A percentile compares a stretch with the other conserved stretches of the same genome.
phyloP scores from a whole-genome alignment of 306 rosid genomes.

The Begonia peltatifolia region DNA sequence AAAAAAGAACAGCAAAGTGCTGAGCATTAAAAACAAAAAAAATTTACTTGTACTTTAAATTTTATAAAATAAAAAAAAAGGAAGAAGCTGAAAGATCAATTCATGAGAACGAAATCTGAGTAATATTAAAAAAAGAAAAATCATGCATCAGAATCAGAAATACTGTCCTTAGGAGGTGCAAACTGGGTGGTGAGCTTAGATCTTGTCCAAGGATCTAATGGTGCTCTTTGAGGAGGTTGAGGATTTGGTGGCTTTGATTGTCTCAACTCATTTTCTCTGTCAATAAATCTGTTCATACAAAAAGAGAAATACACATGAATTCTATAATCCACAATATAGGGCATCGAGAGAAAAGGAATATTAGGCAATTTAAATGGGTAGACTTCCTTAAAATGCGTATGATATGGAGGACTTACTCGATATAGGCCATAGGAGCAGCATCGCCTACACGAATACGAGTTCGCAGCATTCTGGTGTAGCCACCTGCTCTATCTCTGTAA shows the following conservation, averaged over 20 bases:
- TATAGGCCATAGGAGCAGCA: slow-evolving; percentile 97
- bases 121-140: slow-evolving; percentile 1
- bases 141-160: slow-evolving; percentile 37
- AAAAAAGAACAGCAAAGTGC: no score
- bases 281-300: slow-evolving; percentile 45
- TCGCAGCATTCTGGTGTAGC: slow-evolving; percentile 85
- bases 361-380: background rate
- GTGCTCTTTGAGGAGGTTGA: slow-evolving; percentile 58
- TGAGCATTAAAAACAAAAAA: no score
- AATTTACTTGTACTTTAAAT: no score
- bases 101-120: background rate
- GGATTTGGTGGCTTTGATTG: slow-evolving; percentile 76
- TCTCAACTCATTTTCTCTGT: slow-evolving; percentile 72
- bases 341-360: no score
- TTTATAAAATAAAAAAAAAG: no score
- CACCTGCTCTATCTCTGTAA: slow-evolving; percentile 80
- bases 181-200: slow-evolving; percentile 59
- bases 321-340: no score
- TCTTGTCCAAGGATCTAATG: slow-evolving; percentile 81
- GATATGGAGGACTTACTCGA: slow-evolving; percentile 42
- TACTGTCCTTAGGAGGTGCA: slow-evolving; percentile 70
- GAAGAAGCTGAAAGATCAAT: background rate
- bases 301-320: no score
- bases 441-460: slow-evolving; percentile 92
- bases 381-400: background rate